phyloP scores from a whole-genome alignment of 176 grass and related monocot species.

The Raddia distichophylla region DNA sequence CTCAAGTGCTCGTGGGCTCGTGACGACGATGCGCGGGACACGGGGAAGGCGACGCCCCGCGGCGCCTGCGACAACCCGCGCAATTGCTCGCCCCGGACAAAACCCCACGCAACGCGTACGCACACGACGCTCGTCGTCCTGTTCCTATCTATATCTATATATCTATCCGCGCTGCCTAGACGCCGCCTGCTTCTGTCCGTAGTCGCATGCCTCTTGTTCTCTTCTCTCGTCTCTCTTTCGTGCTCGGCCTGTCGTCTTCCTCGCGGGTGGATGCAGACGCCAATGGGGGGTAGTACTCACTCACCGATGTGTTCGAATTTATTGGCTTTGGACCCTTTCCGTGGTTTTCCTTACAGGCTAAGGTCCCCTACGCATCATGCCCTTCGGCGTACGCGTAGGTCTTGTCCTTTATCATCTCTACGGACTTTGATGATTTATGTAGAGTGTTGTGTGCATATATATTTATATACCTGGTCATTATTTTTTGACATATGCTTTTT shows the following conservation, averaged over 20 bases:
- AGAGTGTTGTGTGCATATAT: not conserved
- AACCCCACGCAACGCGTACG: no score
- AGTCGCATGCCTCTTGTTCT: not conserved
- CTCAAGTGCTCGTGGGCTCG: no score
- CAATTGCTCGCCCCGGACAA: no score
- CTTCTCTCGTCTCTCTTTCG: not conserved
- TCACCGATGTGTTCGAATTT: not conserved
- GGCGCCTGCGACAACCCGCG: no score
- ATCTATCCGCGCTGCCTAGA: no score
- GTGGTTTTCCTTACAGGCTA: not conserved
- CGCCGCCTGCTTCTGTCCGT: no score
- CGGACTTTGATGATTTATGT: not conserved
- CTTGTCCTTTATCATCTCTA: no score
- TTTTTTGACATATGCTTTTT: not conserved
- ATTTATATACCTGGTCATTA: not conserved
- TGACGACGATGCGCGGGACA: no score
- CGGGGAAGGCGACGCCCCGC: no score
- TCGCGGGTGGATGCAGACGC: not conserved
- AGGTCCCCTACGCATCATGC: not conserved
- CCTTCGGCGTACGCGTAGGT: no score
- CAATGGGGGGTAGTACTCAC: not conserved
- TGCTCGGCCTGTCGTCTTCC: not conserved
- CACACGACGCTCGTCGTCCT: no score
- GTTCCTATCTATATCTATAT: no score
- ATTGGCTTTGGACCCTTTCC: not conserved